Conservation (phyloP, 352 stramenopile species). For the Pythium chondricola region DNA sequence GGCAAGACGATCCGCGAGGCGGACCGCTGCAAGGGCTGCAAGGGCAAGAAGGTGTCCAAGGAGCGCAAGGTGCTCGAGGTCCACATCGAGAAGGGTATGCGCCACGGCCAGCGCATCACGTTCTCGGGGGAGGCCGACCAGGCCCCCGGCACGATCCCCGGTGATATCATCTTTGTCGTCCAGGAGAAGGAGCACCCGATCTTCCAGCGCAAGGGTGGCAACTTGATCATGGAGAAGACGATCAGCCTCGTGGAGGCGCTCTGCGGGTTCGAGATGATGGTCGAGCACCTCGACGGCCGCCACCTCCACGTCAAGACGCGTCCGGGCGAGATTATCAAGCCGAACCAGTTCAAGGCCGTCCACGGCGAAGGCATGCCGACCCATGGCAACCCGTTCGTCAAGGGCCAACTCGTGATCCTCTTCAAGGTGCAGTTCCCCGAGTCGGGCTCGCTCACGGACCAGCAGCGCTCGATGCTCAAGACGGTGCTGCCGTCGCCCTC, state of each 20-base stretch:
- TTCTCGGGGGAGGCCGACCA: slow-evolving; percentile 97
- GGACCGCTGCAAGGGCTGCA: slow-evolving; percentile 90
- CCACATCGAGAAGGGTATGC: slow-evolving; percentile 98
- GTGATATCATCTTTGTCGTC: slow-evolving; percentile 97
- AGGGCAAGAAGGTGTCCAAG: slow-evolving; percentile 92
- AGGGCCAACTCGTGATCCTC: slow-evolving; percentile 97
- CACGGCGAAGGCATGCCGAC: slow-evolving; percentile 97
- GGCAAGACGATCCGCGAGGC: slow-evolving; percentile 93
- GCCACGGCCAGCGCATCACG: slow-evolving; percentile 95
- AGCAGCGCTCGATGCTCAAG: slow-evolving; percentile 76
- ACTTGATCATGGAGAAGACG: slow-evolving; percentile 96
- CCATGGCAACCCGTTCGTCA: slow-evolving; percentile 96
- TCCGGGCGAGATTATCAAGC: slow-evolving; percentile 92
- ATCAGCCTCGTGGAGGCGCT: slow-evolving; percentile 94
- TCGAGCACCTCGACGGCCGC: slow-evolving; percentile 91
- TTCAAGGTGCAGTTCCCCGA: slow-evolving; percentile 97
- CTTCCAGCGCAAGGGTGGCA: slow-evolving; percentile 96
- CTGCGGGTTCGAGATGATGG: slow-evolving; percentile 85
- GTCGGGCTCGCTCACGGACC: slow-evolving; percentile 75
- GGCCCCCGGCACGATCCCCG: slow-evolving; percentile 83
- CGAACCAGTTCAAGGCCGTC: slow-evolving; percentile 92
- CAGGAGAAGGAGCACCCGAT: slow-evolving; percentile 95
- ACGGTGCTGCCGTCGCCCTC: slow-evolving; percentile 45
- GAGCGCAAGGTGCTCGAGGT: slow-evolving; percentile 98
- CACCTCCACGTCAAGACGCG: slow-evolving; percentile 90